Conservation (phyloP, 2,329 filamentous ascomycete genomes). For the Aspergillus persii region DNA sequence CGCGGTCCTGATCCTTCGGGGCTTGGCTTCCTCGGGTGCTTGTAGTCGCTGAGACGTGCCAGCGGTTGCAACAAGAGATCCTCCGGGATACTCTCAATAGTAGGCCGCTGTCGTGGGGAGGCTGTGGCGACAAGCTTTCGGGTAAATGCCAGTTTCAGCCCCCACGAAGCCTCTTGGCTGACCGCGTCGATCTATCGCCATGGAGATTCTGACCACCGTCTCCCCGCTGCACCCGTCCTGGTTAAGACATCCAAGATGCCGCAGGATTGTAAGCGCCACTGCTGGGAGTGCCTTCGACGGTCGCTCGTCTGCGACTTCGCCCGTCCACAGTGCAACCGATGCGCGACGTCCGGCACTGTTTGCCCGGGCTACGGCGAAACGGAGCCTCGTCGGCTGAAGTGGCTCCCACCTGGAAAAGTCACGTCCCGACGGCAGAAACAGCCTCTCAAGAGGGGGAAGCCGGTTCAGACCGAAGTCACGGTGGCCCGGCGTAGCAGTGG, state of each 20-base stretch:
- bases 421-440: background rate
- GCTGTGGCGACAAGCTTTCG: too few relatives aligned
- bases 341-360: conserved; percentile 30
- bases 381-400: conserved; percentile 35
- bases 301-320: conserved; percentile 41
- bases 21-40: too few relatives aligned
- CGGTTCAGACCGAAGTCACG: background rate
- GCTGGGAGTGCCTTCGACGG: conserved; percentile 46
- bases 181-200: too few relatives aligned
- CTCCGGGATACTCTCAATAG: too few relatives aligned
- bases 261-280: conserved; percentile 27
- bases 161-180: too few relatives aligned
- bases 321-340: conserved; percentile 39
- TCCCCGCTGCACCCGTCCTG: too few relatives aligned
- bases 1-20: too few relatives aligned
- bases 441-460: background rate
- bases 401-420: conserved; percentile 26
- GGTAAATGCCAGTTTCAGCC: too few relatives aligned
- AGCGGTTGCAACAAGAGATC: too few relatives aligned
- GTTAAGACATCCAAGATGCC: background rate
- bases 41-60: too few relatives aligned
- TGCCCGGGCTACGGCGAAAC: conserved; percentile 43
- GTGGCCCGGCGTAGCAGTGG: background rate
- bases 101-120: too few relatives aligned
- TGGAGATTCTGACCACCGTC: too few relatives aligned